Base-by-base conservation (phyloP, 495 filamentous ascomycete species). In the Annulohypoxylon bovei region DNA sequence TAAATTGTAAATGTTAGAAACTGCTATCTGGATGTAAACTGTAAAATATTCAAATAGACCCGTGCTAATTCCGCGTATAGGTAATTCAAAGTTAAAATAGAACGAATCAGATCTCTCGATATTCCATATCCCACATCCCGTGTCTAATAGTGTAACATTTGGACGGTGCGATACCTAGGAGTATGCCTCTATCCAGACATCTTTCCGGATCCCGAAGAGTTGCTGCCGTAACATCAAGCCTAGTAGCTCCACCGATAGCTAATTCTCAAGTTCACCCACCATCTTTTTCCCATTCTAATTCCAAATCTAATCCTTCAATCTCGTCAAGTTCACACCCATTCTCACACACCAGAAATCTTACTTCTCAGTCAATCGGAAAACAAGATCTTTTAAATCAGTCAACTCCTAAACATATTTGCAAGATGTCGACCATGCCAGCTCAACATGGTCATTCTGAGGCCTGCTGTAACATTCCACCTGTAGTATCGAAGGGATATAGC, bases 401-500 rank as follows among this genome's bases (percentile, higher is more conserved):
- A 1, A 39, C 50, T 8, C 40, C 58, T 12, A 52, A 28, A 61
- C 46, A 65, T 60, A 57, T 61, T 68, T 79, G 77, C 79, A 83
- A 72, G 27, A 85, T 85, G 83, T 84, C 83, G 62, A 79, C 82
- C 18, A 84, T 84, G 82, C 80, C 79, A 56, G 83, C 82, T 9
- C 78, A 70, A 71, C 78, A 82, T 77, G 82, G 83, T 76, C 85
- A 88, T 68, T 85, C 77, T 67, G 86, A 88, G 79, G 91, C 91
- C 60, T 92, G 89, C 80, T 92, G 90, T 77, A 91, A 88, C 67
- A 88, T 92, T 40, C 90, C 92, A 0, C 90, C 92, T 0, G 85
- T 92, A 32, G 79, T 90, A 37, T 68, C 80, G 14, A 81, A 87
- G 62, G 88, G 83, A 11, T 94, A 93, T 76, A 77, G 74, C 7